Conservation (phyloP, 78 protist genomes). For the Cavenderia fasciculata region DNA sequence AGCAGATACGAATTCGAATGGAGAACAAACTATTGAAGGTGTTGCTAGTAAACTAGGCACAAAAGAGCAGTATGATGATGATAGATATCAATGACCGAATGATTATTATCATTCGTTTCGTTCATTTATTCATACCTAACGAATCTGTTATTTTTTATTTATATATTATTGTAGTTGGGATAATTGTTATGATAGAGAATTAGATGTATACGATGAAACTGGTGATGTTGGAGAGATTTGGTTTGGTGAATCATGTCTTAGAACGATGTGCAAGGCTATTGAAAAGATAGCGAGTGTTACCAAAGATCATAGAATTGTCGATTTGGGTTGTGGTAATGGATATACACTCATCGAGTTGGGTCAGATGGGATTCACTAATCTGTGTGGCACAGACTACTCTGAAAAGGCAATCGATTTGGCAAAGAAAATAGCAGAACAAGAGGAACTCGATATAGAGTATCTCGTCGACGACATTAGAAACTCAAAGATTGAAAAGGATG, state of each 20-base stretch:
- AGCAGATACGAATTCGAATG: too few relatives aligned
- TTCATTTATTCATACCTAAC: not conserved
- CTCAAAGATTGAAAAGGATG: conserved; percentile 1
- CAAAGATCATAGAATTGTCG: conserved; percentile 42
- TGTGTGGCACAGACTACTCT: conserved; percentile 74
- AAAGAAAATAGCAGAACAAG: conserved; percentile 22
- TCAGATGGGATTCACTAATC: conserved; percentile 67
- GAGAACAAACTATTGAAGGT: conserved; percentile 16
- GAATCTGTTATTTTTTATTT: not conserved
- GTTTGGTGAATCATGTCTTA: conserved; percentile 74
- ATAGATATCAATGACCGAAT: not conserved
- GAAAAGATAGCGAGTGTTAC: conserved; percentile 4
- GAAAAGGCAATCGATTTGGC: conserved; percentile 66
- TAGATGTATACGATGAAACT: conserved; percentile 43
- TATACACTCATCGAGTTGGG: conserved; percentile 53
- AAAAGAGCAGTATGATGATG: conserved; percentile 40
- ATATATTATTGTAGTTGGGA: conserved; percentile 55
- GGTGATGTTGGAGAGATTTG: conserved; percentile 80
- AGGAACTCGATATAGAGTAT: conserved; percentile 18
- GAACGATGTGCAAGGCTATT: conserved; percentile 45
- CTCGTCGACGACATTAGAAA: conserved; percentile 65
- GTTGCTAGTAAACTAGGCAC: conserved; percentile 31
- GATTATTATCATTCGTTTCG: not conserved
- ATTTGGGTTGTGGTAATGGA: conserved; percentile 79
- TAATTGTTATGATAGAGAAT: conserved; percentile 48